Evolutionary conservation across 1,139 yeast genomes (phyloP), one percentile per base, ranked within the genome.

Genomic region (Suhomyces yuchorum): DNA sequence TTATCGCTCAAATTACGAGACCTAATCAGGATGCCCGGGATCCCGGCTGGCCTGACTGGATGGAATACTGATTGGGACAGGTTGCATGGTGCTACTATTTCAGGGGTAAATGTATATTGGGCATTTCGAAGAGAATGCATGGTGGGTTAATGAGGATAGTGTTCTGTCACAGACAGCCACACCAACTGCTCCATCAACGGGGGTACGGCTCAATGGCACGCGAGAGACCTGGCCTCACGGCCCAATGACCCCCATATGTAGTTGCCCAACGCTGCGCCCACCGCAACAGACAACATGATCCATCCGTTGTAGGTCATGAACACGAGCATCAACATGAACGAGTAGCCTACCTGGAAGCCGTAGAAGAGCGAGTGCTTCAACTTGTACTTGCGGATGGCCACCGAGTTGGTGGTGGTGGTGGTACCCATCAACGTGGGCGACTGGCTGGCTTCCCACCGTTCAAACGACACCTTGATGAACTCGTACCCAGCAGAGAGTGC

Each of bases 221-320:
- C 51, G 19, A 48, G 46, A 5, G 44, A 19, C 14, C 51, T 36
- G 3, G 39, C 17, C 6, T 41, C 47, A 18, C 42, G 37, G 34
- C 42, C 44, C 20, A 42, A 22, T 4, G 55, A 48, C 51, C 78
- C 84, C 87, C 91, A 88, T 12, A 80, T 38, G 57, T 76, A 81
- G 57, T 83, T 77, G 1, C 96, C 96, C 22, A 82, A 37, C 15
- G 73, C 75, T 1, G 93, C 93, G 1, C 96, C 96, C 3, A 77
- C 54, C 0, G 81, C 84, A 23, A 86, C 87, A 2, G 92, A 84
- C 14, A 82, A 47, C 93, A 87, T 87, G 43, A 84, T 77, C 90
- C 91, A 87, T 4, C 93, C 90, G 61, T 87, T 87, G 62, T 85
- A 87, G 3, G 92, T 86, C 96, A 87, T 87, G 59, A 87, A 87